A percentile compares a stretch with the other conserved stretches of the same genome.
phyloP scores from a whole-genome alignment of 768 basidiomycete species.

The Lactifluus piperatus region DNA sequence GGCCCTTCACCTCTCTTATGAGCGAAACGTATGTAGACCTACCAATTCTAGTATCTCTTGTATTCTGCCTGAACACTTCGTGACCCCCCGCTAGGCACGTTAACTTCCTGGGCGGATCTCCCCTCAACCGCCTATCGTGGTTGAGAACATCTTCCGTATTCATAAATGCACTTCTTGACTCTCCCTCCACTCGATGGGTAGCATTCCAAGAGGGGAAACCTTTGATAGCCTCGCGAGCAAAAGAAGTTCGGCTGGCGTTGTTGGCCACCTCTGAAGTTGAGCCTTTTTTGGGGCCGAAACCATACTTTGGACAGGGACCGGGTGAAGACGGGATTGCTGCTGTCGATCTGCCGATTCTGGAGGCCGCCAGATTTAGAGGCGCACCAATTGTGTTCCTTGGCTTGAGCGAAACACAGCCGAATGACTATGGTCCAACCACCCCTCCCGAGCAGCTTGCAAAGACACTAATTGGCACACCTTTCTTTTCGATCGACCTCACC shows the following conservation, averaged over 20 bases:
- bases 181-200: slow-evolving; percentile 64
- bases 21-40: slow-evolving; percentile 15
- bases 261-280: slow-evolving; percentile 55
- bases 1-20: slow-evolving; percentile 2
- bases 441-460: slow-evolving; percentile 42
- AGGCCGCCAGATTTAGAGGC: slow-evolving; percentile 52
- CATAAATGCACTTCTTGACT: slow-evolving; percentile 58
- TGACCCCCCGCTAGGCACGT: slow-evolving; percentile 29
- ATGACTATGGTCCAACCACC: slow-evolving; percentile 44
- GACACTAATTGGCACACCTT: slow-evolving; percentile 72
- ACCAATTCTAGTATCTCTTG: slow-evolving; percentile 3
- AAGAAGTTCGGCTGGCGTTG: slow-evolving; percentile 38
- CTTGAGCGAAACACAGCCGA: slow-evolving; percentile 47
- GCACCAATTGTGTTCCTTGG: slow-evolving; percentile 72
- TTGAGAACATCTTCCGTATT: slow-evolving; percentile 65
- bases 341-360: slow-evolving; percentile 30
- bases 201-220: slow-evolving; percentile 69
- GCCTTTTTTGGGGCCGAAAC: slow-evolving; percentile 53
- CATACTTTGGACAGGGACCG: slow-evolving; percentile 66
- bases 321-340: slow-evolving; percentile 28
- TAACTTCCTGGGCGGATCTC: slow-evolving; percentile 53
- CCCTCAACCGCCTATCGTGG: slow-evolving; percentile 78
- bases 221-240: slow-evolving; percentile 36
- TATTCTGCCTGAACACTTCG: slow-evolving; percentile 5
- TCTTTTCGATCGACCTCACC: slow-evolving; percentile 74